Conservation (phyloP, 352 stramenopile species). For the Phytophthora capsici region DNA sequence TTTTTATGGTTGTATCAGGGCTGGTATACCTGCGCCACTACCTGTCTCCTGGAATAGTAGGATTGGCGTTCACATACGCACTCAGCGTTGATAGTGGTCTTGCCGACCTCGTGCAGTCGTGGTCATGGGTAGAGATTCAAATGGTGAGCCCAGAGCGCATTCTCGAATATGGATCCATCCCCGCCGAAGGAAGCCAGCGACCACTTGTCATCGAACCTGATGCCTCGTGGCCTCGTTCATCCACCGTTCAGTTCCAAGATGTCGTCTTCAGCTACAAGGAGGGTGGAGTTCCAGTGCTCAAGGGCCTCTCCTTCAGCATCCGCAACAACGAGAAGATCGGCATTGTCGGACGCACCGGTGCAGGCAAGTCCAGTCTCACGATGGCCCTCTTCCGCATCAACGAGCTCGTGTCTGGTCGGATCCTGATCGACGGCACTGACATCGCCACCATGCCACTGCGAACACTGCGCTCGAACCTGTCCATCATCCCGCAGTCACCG, state of each 20-base stretch:
- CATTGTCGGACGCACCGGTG: conserved; percentile 88
- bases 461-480: conserved; percentile 38
- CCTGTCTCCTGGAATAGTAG: conserved; percentile 73
- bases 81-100: conserved; percentile 84
- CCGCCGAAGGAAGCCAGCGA: conserved; percentile 28
- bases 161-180: conserved; percentile 41
- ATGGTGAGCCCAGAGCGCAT: conserved; percentile 71
- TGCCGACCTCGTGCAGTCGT: conserved; percentile 64
- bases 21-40: conserved; percentile 38
- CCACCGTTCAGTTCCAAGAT: conserved; percentile 83
- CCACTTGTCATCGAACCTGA: conserved; percentile 25
- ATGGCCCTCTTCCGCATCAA: conserved; percentile 89
- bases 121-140: conserved; percentile 49
- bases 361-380: conserved; percentile 87
- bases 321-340: conserved; percentile 43
- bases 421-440: conserved; percentile 53
- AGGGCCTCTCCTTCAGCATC: too few species aligned
- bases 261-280: conserved; percentile 84
- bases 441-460: conserved; percentile 41
- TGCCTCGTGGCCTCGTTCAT: conserved; percentile 70
- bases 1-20: conserved; percentile 46
- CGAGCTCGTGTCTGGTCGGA: conserved; percentile 62
- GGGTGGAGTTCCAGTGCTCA: conserved; percentile 8
- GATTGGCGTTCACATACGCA: conserved; percentile 89
- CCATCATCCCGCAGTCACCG: conserved; percentile 71